These are phyloP conservation scores for Globisporangium irregulare DNA, from an alignment of 352 stramenopile genomes.

Conservation along the genomic window DNA sequence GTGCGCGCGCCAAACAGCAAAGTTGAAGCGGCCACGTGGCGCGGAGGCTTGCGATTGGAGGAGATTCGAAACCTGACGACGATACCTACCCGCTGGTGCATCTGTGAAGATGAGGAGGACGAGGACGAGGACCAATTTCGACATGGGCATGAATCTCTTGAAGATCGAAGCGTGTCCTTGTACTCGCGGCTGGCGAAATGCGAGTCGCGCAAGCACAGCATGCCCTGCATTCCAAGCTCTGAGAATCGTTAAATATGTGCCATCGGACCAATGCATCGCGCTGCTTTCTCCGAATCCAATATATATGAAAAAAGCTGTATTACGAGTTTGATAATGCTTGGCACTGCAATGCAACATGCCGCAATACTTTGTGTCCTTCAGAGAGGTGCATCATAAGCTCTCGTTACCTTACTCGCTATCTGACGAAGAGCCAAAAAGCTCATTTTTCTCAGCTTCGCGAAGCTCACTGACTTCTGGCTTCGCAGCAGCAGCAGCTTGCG, in stretches of 20 bases:
- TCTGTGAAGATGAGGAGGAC: not conserved
- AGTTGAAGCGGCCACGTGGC: conserved; percentile 5
- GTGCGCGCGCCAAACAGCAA: not conserved
- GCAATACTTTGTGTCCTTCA: not conserved
- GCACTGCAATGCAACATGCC: not conserved
- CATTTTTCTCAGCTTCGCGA: conserved; percentile 71
- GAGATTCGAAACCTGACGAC: not conserved
- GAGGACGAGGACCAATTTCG: not conserved
- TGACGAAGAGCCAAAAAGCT: conserved; percentile 83
- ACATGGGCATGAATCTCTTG: not conserved
- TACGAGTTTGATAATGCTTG: not conserved
- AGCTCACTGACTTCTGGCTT: conserved; percentile 18
- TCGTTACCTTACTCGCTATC: conserved; percentile 56
- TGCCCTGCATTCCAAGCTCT: not conserved
- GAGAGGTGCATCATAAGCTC: not conserved
- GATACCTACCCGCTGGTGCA: not conserved
- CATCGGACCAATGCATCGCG: not conserved
- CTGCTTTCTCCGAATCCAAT: not conserved
- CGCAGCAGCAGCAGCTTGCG: conserved; percentile 3
- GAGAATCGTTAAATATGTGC: not conserved
- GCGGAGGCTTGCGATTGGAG: conserved; percentile 11
- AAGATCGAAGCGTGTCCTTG: not conserved
- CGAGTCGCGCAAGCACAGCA: not conserved
- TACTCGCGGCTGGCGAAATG: not conserved
- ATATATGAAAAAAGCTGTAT: not conserved